A percentile compares a stretch with the other conserved stretches of the same genome.
Evolutionary conservation across 805 yeast species (phyloP).

Genomic region (Saccharomycopsis microspora): DNA sequence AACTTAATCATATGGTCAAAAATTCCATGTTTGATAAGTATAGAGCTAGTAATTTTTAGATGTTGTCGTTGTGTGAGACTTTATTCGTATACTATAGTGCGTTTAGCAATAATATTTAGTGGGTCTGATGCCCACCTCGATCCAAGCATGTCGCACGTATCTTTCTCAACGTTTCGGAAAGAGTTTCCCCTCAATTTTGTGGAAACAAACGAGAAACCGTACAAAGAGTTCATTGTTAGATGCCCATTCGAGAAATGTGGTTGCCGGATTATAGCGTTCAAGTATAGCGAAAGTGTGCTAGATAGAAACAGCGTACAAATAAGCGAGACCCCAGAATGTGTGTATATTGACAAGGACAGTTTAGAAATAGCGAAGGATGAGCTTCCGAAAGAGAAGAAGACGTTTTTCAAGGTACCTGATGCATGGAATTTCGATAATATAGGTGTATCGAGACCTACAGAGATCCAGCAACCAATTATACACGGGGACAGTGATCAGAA

Average conservation of each 20-base stretch:
- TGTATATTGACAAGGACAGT: conserved; percentile 2
- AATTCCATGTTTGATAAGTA: no score
- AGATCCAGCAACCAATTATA: conserved; percentile 6
- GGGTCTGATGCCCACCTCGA: no score
- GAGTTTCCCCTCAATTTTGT: not conserved
- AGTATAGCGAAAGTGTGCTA: not conserved
- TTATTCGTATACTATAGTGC: no score
- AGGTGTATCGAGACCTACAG: conserved; percentile 45
- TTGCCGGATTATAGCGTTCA: conserved; percentile 10
- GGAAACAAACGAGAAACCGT: not conserved
- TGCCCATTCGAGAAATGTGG: conserved; percentile 12
- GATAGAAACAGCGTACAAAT: conserved; percentile 2
- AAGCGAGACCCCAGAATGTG: conserved; percentile 9
- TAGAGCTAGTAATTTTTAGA: no score
- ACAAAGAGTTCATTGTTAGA: conserved; percentile 4
- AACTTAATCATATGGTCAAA: no score
- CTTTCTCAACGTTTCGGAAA: no score
- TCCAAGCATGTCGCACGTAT: no score
- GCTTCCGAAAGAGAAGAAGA: not conserved
- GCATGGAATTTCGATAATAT: conserved; percentile 76
- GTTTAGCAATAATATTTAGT: no score
- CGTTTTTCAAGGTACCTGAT: conserved; percentile 37
- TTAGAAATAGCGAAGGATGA: conserved; percentile 3
- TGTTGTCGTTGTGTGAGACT: no score
- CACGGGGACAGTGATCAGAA: conserved; percentile 19